Percentiles rank a stretch among this genome's conserved stretches.
phyloP scores from a whole-genome alignment of 1,284 basidiomycete species.

The Ganoderma sinense region DNA sequence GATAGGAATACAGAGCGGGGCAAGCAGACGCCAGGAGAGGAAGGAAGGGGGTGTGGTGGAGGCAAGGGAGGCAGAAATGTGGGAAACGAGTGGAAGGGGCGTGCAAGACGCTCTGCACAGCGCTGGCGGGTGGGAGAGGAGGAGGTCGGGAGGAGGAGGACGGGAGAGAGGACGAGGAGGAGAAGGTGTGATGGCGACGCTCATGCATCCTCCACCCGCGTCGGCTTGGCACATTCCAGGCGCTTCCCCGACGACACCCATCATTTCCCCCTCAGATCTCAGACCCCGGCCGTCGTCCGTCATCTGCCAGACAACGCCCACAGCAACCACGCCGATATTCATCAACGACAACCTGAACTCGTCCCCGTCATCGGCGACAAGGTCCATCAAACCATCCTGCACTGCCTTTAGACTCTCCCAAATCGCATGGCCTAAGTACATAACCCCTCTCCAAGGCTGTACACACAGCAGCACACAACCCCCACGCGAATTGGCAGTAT shows the following conservation, averaged over 20 bases:
- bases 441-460: too few relatives aligned
- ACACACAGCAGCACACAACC: too few relatives aligned
- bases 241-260: background rate
- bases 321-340: too few relatives aligned
- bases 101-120: conserved; percentile 17
- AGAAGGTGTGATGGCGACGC: conserved; percentile 1
- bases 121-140: background rate
- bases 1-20: conserved; percentile 3
- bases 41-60: conserved; percentile 1
- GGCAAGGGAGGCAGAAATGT: background rate
- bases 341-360: too few relatives aligned
- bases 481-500: background rate
- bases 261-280: background rate
- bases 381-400: too few relatives aligned
- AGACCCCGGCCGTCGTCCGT: background rate
- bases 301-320: too few relatives aligned
- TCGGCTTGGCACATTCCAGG: background rate
- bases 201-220: background rate
- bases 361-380: too few relatives aligned
- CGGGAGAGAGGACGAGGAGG: background rate
- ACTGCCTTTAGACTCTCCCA: too few relatives aligned
- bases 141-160: background rate
- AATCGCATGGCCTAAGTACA: too few relatives aligned
- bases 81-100: conserved; percentile 21
- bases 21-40: conserved; percentile 2